phyloP scores from a whole-genome alignment of 1,139 yeast species.

The Nadsonia commutata region DNA sequence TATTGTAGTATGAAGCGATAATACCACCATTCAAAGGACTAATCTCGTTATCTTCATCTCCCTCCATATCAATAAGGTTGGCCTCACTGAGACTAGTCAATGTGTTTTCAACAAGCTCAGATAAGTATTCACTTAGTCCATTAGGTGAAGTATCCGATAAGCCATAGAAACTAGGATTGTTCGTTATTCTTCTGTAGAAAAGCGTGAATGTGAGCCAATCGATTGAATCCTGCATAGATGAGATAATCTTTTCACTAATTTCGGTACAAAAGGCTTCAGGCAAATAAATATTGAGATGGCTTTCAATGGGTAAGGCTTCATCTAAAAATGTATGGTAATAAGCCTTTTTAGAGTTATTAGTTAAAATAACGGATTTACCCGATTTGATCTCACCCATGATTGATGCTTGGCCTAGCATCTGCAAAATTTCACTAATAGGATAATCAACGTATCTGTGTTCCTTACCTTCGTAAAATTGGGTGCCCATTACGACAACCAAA shows the following conservation, averaged over 20 bases:
- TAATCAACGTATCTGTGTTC: slow-evolving; percentile 63
- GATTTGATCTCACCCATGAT: slow-evolving; percentile 17
- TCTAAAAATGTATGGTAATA: slow-evolving; percentile 60
- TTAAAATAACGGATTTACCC: slow-evolving; percentile 39
- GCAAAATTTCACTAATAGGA: slow-evolving; percentile 47
- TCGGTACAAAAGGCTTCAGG: slow-evolving; percentile 62
- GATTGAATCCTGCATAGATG: slow-evolving; percentile 66
- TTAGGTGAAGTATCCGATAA: slow-evolving; percentile 45
- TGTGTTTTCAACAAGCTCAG: slow-evolving; percentile 69
- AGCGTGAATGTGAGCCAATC: slow-evolving; percentile 83
- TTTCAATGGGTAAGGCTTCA: slow-evolving; percentile 75
- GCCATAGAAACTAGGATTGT: slow-evolving; percentile 84
- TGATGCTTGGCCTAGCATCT: slow-evolving; percentile 55
- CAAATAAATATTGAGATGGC: slow-evolving; percentile 42
- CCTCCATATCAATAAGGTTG: slow-evolving; percentile 47
- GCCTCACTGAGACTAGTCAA: slow-evolving; percentile 49
- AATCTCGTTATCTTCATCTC: slow-evolving; percentile 32
- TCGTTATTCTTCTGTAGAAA: slow-evolving; percentile 63
- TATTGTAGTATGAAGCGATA: slow-evolving; percentile 59
- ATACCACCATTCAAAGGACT: slow-evolving; percentile 53
- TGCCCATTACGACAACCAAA: slow-evolving; percentile 51
- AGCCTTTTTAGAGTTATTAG: slow-evolving; percentile 39
- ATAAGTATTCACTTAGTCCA: slow-evolving; percentile 66
- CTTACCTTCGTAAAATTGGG: slow-evolving; percentile 56
- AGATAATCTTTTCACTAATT: slow-evolving; percentile 50